These are phyloP conservation scores for Murraya koenigii DNA, from an alignment of 345 rosid species.

Conservation along the genomic window DNA sequence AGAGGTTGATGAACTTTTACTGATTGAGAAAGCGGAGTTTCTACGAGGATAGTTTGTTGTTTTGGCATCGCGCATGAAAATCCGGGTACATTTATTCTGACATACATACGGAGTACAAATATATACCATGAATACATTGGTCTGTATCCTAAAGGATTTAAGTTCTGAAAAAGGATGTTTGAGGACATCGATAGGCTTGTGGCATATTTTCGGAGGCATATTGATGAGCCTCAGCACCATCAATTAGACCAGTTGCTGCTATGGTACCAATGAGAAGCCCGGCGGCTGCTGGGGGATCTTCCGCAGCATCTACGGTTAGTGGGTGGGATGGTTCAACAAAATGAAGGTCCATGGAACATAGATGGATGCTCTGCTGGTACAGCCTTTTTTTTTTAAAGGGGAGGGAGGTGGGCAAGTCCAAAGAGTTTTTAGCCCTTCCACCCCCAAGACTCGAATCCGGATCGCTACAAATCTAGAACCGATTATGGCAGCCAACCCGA, in stretches of 20 bases:
- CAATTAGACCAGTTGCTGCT: conserved; percentile 92
- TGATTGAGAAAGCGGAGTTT: conserved; percentile 63
- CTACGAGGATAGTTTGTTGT: conserved; percentile 78
- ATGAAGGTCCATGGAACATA: too few species aligned
- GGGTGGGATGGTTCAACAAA: too few species aligned
- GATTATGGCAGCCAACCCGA: too few species aligned
- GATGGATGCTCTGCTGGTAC: too few species aligned
- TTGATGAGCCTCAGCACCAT: conserved; percentile 77
- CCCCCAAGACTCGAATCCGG: too few species aligned
- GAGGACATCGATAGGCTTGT: conserved; percentile 94
- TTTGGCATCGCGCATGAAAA: conserved; percentile 92
- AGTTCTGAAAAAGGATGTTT: conserved; percentile 93
- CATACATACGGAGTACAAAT: conserved; percentile 85
- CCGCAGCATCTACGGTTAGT: conserved; percentile 44
- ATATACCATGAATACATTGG: conserved; percentile 95
- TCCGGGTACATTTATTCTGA: conserved; percentile 87
- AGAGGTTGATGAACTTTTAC: conserved; percentile 84
- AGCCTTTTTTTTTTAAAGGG: too few species aligned
- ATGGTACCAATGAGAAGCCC: conserved; percentile 98
- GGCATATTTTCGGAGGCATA: conserved; percentile 90
- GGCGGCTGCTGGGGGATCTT: conserved; percentile 57
- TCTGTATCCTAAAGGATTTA: conserved; percentile 94
- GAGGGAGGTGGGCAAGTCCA: too few species aligned
- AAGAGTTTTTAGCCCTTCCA: too few species aligned
- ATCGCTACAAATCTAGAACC: too few species aligned